phyloP scores from a whole-genome alignment of 2,329 filamentous ascomycete genomes.

The Sarocladiaceae sp. region DNA sequence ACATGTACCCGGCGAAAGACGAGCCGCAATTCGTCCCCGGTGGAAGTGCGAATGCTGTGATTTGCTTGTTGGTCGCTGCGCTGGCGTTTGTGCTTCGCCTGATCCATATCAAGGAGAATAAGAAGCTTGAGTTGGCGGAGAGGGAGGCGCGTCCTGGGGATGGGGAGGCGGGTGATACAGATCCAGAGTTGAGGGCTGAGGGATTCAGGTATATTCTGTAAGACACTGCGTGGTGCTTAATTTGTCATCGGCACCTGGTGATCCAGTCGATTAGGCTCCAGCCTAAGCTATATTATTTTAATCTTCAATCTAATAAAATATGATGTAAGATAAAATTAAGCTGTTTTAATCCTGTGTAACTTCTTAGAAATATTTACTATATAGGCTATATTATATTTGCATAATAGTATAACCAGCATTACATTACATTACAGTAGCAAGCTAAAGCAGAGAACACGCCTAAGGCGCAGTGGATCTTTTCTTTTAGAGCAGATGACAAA shows the following conservation, averaged over 20 bases:
- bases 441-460: too few relatives aligned
- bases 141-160: conserved; percentile 23
- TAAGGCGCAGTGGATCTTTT: too few relatives aligned
- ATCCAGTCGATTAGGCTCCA: too few relatives aligned
- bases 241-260: not conserved
- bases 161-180: not conserved
- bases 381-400: too few relatives aligned
- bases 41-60: conserved; percentile 56
- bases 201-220: conserved; percentile 6
- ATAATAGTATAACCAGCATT: too few relatives aligned
- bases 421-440: too few relatives aligned
- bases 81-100: conserved; percentile 49
- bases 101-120: conserved; percentile 57
- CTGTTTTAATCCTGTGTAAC: too few relatives aligned
- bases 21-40: conserved; percentile 44
- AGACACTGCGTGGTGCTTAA: not conserved
- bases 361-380: too few relatives aligned
- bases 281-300: too few relatives aligned
- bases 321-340: too few relatives aligned
- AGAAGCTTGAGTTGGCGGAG: conserved; percentile 46
- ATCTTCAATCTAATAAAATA: too few relatives aligned
- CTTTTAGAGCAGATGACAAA: too few relatives aligned
- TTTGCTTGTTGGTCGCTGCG: conserved; percentile 56
- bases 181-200: not conserved
- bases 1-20: conserved; percentile 39